Evolutionary conservation across 305 asterid genomes (phyloP), one percentile per base, ranked within the genome.

Genomic region (Fraxinus platypoda): DNA sequence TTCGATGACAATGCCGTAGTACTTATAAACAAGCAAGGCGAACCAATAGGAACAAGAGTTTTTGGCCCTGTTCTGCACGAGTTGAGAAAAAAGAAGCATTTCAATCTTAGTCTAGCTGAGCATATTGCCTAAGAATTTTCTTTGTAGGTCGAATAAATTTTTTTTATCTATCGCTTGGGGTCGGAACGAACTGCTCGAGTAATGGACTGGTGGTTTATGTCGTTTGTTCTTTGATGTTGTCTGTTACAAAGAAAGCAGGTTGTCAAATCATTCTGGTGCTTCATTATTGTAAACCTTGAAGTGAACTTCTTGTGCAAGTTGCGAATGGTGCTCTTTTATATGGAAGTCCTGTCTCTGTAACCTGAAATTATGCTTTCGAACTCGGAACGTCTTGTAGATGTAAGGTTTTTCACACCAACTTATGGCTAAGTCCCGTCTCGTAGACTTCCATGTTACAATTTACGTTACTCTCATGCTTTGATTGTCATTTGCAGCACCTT

Each of bases 21-120:
- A 3, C 95, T 96, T 37, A 86, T 96, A 81, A 93, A 94, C 75
- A 96, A 94, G 89, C 94, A 96, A 80, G 94, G 97, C 1, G 98
- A 96, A 85, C 98, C 98, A 25, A 93, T 96, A 2, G 98, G 97
- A 28, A 96, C 98, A 26, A 80, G 98, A 71, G 98, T 96, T 38
- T 91, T 93, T 76, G 98, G 98, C 11, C 99, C 98, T 0, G 99
- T 96, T 21, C 97, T 98, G 25, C 98, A 96, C 75, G 98, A 96
- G 87, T 81, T 96, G 83, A 92, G 98, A 92, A 94, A 90, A 85
- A 94, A 93, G 88, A 96, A 96, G 88, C 99, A 94, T 83, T 93
- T 93, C 88, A 94, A 96, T 88, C 97, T 96, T 62, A 96, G 98
- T 84, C 98, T 94, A 76, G 98, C 98, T 3, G 85, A 87, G 90